Conservation (phyloP, 192 early-diverging fungal species). For the Diversispora eburnea region DNA sequence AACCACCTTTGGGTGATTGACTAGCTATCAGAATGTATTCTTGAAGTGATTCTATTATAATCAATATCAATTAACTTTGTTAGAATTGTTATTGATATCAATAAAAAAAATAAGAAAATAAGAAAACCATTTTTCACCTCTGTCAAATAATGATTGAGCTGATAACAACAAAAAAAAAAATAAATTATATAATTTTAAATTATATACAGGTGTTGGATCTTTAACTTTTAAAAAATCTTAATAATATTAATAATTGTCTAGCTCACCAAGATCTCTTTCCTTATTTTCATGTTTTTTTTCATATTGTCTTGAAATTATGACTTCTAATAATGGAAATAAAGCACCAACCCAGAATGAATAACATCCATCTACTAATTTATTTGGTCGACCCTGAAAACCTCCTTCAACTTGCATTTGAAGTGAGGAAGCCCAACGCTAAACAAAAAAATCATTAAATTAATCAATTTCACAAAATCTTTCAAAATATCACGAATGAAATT, state of each 20-base stretch:
- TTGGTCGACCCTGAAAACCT: constrained; percentile 92
- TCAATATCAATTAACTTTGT: background rate
- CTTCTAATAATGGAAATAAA: constrained; percentile 65
- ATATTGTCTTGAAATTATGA: constrained; percentile 32
- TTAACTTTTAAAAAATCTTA: too few species aligned
- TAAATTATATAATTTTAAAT: too few species aligned
- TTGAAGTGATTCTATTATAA: constrained; percentile 65
- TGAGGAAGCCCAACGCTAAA: constrained; percentile 64
- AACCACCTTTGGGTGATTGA: constrained; percentile 73
- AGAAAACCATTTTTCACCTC: constrained; percentile 12
- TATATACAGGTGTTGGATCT: too few species aligned
- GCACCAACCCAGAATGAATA: constrained; percentile 97
- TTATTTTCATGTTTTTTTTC: constrained; percentile 15
- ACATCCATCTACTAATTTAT: constrained; percentile 98
- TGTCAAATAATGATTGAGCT: constrained; percentile 25
- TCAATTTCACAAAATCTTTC: background rate
- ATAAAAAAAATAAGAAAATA: background rate
- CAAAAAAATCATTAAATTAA: background rate
- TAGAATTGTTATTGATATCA: background rate
- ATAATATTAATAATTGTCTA: too few species aligned
- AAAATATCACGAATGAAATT: background rate
- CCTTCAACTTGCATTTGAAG: constrained; percentile 91
- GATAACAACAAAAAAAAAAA: too few species aligned
- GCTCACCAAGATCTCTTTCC: too few species aligned
- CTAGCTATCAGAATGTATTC: constrained; percentile 87